Conservation (phyloP, 1,139 yeast species). For the Hanseniaspora gamundiae region DNA sequence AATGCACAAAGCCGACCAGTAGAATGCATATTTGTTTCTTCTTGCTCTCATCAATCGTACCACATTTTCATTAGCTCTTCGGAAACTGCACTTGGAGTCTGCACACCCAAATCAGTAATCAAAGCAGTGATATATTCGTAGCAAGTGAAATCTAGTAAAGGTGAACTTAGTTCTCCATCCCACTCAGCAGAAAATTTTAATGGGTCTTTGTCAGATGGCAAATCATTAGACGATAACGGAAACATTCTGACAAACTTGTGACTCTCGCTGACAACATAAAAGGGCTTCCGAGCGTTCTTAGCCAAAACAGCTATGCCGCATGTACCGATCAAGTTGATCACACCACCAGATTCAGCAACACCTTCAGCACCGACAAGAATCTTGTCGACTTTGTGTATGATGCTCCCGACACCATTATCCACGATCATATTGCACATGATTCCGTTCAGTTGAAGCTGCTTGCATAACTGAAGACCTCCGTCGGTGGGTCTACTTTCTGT, state of each 20-base stretch:
- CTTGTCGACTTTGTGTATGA: conserved; percentile 83
- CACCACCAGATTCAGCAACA: conserved; percentile 97
- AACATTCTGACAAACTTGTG: conserved; percentile 94
- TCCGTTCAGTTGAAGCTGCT: conserved; percentile 53
- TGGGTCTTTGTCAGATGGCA: conserved; percentile 47
- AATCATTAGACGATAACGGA: conserved; percentile 87
- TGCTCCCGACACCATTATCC: conserved; percentile 90
- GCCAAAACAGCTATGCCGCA: conserved; percentile 93
- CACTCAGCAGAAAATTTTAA: conserved; percentile 30
- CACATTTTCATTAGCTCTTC: conserved; percentile 96
- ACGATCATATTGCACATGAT: conserved; percentile 88
- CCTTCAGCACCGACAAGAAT: conserved; percentile 98
- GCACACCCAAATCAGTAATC: conserved; percentile 89
- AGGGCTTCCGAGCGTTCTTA: conserved; percentile 79
- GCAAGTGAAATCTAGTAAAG: conserved; percentile 81
- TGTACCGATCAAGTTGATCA: conserved; percentile 89
- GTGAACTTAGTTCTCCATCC: conserved; percentile 26
- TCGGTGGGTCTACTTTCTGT: conserved; percentile 87
- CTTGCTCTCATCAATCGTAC: conserved; percentile 54
- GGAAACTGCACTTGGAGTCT: conserved; percentile 94
- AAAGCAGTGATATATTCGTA: conserved; percentile 92
- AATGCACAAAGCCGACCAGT: too few relatives aligned
- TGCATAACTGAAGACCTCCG: conserved; percentile 70
- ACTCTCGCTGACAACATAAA: conserved; percentile 88
- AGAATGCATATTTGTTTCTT: not conserved